phyloP scores from a whole-genome alignment of 345 rosid genomes.

The Ceriops tagal region DNA sequence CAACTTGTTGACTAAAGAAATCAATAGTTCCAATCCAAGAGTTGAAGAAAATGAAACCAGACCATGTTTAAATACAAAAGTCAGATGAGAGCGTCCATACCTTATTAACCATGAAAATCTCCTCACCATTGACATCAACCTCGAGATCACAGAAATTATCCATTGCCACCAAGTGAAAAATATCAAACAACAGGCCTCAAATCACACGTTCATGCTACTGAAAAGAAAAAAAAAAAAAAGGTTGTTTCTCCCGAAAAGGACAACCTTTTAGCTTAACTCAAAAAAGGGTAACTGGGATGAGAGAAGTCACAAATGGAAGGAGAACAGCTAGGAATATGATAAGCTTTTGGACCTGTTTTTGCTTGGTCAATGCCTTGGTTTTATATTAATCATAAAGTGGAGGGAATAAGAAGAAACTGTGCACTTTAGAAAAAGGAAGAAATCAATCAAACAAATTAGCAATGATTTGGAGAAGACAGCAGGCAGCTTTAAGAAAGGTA shows the following conservation, averaged over 20 bases:
- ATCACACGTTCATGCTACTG: constrained; percentile 4
- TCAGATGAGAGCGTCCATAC: constrained; percentile 16
- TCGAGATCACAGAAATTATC: constrained; percentile 39
- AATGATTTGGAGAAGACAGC: not conserved
- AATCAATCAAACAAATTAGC: not conserved
- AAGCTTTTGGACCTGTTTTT: constrained; percentile 14
- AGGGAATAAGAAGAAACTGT: constrained; percentile 23
- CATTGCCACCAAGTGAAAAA: constrained; percentile 24
- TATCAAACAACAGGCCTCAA: constrained; percentile 6
- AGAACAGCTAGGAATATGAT: not conserved
- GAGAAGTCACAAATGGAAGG: not conserved
- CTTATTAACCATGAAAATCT: constrained; percentile 49
- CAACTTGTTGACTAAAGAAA: too few species aligned
- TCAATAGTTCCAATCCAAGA: not conserved
- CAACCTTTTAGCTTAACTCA: constrained; percentile 3
- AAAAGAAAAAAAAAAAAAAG: not conserved
- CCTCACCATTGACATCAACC: constrained; percentile 58
- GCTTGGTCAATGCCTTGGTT: constrained; percentile 26
- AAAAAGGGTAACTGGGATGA: constrained; percentile 6
- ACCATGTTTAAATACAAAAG: not conserved
- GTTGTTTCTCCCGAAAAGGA: constrained; percentile 1
- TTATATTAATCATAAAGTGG: constrained; percentile 12
- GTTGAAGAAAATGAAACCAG: not conserved
- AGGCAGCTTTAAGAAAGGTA: not conserved
- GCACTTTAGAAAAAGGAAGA: constrained; percentile 3